These are phyloP conservation scores for Penicillium desertorum DNA, from an alignment of 495 filamentous ascomycete species.

Conservation along the genomic window DNA sequence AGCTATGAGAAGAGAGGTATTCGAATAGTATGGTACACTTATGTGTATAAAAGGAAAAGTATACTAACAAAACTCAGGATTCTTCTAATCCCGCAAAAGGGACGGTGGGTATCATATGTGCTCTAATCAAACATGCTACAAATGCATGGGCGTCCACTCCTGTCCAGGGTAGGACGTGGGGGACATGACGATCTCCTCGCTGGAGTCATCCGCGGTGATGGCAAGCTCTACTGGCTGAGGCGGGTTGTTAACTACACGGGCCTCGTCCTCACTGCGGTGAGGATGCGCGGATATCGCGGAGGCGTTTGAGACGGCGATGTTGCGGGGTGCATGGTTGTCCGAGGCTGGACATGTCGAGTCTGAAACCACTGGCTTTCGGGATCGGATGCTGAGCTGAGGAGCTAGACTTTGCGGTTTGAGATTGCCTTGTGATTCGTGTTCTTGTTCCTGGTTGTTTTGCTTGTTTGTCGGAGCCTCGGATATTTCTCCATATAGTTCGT, in stretches of 20 bases:
- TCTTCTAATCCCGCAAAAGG: slow-evolving; percentile 12
- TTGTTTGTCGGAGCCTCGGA: too few relatives aligned
- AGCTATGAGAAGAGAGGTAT: not conserved
- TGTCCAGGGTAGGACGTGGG: slow-evolving; percentile 80
- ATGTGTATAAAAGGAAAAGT: not conserved
- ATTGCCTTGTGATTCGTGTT: not conserved
- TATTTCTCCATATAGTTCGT: not conserved
- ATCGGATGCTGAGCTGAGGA: slow-evolving; percentile 7
- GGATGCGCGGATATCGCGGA: slow-evolving; percentile 23
- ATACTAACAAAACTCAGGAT: not conserved
- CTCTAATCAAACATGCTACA: slow-evolving; percentile 18
- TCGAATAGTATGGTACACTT: not conserved
- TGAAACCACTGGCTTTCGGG: slow-evolving; percentile 12
- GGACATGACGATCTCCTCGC: slow-evolving; percentile 64
- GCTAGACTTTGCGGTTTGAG: not conserved
- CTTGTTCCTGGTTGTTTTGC: not conserved
- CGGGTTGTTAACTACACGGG: slow-evolving; percentile 25
- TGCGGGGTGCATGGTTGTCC: slow-evolving; percentile 1
- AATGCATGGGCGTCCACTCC: slow-evolving; percentile 67
- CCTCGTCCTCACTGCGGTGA: slow-evolving; percentile 22
- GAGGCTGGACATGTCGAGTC: not conserved
- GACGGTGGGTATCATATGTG: slow-evolving; percentile 21
- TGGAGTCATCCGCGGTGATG: slow-evolving; percentile 49
- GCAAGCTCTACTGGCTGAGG: slow-evolving; percentile 39
- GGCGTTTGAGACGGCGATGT: slow-evolving; percentile 13